Percentiles rank a stretch among this genome's conserved stretches.
phyloP scores from a whole-genome alignment of 345 rosid genomes.

The Eucalyptus albens region DNA sequence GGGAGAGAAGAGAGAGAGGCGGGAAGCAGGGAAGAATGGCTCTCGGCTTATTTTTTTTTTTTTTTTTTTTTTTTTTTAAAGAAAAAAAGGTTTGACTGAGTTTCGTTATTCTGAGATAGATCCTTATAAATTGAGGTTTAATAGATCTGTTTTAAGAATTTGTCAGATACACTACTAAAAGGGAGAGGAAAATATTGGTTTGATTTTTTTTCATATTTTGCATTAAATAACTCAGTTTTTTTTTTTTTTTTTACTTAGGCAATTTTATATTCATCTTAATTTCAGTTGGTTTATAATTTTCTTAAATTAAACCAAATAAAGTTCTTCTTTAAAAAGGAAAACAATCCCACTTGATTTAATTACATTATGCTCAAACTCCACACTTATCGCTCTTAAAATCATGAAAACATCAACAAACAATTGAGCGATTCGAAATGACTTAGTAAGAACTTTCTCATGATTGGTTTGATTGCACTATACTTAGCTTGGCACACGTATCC shows the following conservation, averaged over 20 bases:
- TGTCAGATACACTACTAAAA: no score
- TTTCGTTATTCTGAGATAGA: no score
- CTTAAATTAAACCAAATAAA: fast-evolving
- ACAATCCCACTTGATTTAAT: background rate
- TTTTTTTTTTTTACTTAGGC: fast-evolving
- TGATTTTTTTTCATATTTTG: no score
- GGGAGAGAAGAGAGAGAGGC: no score
- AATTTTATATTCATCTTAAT: background rate
- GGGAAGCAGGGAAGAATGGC: background rate
- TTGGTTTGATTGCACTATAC: fast-evolving
- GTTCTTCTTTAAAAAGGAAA: fast-evolving
- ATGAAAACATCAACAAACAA: fast-evolving
- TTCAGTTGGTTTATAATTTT: fast-evolving
- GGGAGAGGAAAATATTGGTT: no score
- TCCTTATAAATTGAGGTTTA: no score
- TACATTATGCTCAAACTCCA: background rate
- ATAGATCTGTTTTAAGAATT: no score
- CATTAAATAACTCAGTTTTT: background rate
- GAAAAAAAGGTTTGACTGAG: no score
- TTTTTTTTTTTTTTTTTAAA: no score
- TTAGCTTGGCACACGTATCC: fast-evolving
- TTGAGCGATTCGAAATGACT: fast-evolving
- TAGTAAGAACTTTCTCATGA: fast-evolving
- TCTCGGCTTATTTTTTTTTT: background rate
- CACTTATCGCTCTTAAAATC: fast-evolving